phyloP scores from a whole-genome alignment of 140 eudicot species.

The Bidens hawaiensis region DNA sequence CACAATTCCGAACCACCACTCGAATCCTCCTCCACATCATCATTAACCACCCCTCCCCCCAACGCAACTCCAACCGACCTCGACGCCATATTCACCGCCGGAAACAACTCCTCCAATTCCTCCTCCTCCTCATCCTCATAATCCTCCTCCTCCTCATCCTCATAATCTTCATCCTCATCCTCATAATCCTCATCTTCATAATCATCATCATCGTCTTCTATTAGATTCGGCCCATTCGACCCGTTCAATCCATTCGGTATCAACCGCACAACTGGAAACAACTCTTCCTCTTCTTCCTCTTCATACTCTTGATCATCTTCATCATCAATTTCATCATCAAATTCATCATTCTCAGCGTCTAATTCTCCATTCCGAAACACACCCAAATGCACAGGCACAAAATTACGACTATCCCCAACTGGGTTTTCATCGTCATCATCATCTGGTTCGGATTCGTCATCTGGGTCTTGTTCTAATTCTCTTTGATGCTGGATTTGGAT shows the following conservation, averaged over 20 bases:
- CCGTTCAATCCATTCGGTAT: background rate
- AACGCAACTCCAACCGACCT: background rate
- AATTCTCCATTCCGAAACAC: background rate
- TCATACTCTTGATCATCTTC: background rate
- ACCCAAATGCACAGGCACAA: background rate
- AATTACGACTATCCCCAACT: background rate
- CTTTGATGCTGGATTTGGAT: slow-evolving; percentile 7
- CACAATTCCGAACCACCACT: slow-evolving; percentile 7
- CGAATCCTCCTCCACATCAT: background rate
- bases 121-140: slow-evolving; percentile 15
- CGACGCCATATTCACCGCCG: slow-evolving; percentile 18
- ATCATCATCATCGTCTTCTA: background rate
- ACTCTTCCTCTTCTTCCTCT: slow-evolving; percentile 15
- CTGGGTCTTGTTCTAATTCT: background rate
- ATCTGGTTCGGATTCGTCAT: background rate
- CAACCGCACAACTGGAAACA: background rate
- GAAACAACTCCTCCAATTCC: slow-evolving; percentile 29
- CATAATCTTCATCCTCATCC: slow-evolving; percentile 15
- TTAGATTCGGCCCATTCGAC: background rate
- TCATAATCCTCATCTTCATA: background rate
- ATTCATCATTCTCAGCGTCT: background rate
- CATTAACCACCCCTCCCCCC: background rate
- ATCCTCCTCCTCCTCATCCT: slow-evolving; percentile 3
- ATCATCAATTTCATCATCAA: background rate
- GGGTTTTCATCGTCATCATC: slow-evolving; percentile 11